Percentiles rank a stretch among this genome's conserved stretches.
Evolutionary conservation across 78 protist genomes (phyloP).

Genomic region (Anaeramoeba flamelloides): DNA sequence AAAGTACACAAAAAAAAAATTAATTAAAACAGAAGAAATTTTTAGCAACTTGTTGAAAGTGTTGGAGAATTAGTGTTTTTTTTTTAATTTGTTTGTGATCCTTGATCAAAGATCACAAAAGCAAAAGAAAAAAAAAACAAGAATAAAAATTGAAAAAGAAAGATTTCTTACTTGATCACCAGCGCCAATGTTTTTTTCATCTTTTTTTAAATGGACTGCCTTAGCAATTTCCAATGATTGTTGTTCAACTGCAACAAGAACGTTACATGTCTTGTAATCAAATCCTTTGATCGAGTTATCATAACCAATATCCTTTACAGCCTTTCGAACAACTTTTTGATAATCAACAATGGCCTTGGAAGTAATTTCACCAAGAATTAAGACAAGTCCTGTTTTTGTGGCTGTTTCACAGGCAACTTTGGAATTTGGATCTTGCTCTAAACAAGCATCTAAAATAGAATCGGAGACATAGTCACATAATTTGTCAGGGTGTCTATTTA

Average conservation of each 20-base stretch:
- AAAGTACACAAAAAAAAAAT: too few species aligned
- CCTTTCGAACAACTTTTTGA: slow-evolving; percentile 82
- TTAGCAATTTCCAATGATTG: slow-evolving; percentile 98
- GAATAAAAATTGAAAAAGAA: too few species aligned
- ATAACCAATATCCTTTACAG: slow-evolving; percentile 87
- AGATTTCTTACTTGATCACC: slow-evolving; percentile 99
- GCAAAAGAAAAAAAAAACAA: too few species aligned
- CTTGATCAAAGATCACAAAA: too few species aligned
- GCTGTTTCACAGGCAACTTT: slow-evolving; percentile 93
- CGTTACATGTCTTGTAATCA: slow-evolving; percentile 90
- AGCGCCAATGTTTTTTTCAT: slow-evolving; percentile 85
- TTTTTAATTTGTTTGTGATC: too few species aligned
- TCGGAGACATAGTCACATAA: slow-evolving; percentile 96
- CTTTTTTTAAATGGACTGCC: slow-evolving; percentile 73
- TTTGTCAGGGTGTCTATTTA: slow-evolving; percentile 71
- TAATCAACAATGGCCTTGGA: slow-evolving; percentile 88
- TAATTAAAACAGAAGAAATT: too few species aligned
- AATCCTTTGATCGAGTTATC: too few species aligned
- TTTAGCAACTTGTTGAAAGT: too few species aligned
- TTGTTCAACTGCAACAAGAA: slow-evolving; percentile 81
- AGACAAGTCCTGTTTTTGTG: slow-evolving; percentile 89
- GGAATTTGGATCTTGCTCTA: slow-evolving; percentile 80
- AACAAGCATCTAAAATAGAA: slow-evolving; percentile 96
- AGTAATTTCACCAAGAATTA: slow-evolving; percentile 98
- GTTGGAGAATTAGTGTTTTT: too few species aligned